These are phyloP conservation scores for Calonectria montana DNA, from an alignment of 2,329 filamentous ascomycete genomes.

Conservation along the genomic window DNA sequence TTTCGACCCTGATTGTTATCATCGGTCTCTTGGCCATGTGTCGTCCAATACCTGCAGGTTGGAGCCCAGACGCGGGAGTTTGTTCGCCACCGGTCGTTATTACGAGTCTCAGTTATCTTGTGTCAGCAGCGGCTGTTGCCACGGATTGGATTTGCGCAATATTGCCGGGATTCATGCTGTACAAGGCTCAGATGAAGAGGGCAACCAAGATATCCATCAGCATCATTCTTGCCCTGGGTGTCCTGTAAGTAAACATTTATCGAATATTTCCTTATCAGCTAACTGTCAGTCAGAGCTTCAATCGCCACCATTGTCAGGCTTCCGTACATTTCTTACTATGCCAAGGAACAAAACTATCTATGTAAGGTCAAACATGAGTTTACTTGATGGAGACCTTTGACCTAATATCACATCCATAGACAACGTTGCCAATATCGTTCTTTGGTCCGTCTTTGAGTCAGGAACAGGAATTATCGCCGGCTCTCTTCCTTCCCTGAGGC, in stretches of 20 bases:
- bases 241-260: background rate
- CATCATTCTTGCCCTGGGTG: slow-evolving; percentile 1
- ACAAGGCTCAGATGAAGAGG: slow-evolving; percentile 41
- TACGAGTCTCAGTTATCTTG: slow-evolving; percentile 38
- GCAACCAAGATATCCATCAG: slow-evolving; percentile 36
- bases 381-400: background rate
- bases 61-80: slow-evolving; percentile 28
- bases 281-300: background rate
- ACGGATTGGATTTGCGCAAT: slow-evolving; percentile 42
- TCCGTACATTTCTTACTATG: background rate
- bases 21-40: slow-evolving; percentile 38
- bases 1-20: slow-evolving; percentile 33
- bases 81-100: slow-evolving; percentile 30
- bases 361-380: background rate
- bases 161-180: slow-evolving; percentile 40
- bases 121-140: slow-evolving; percentile 40
- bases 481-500: background rate
- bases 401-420: background rate
- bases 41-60: slow-evolving; percentile 39
- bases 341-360: background rate
- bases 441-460: background rate
- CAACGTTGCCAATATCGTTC: background rate
- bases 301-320: background rate
- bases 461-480: background rate
- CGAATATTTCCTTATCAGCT: background rate